Percentiles rank a stretch among this genome's conserved stretches.
Conservation (phyloP, 1,139 yeast species). For the Hemisphaericaspora subhashii region DNA sequence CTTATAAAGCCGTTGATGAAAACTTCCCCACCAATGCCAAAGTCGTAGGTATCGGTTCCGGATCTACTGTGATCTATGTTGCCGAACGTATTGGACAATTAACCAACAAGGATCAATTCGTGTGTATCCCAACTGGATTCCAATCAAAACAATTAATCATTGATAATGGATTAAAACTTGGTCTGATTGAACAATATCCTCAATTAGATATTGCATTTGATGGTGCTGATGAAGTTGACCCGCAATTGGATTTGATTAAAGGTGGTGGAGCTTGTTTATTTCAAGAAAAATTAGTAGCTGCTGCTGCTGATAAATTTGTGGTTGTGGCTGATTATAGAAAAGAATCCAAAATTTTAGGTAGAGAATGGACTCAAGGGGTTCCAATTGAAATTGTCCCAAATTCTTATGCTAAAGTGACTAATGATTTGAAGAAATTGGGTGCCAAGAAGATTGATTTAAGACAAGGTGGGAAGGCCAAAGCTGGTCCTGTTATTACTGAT, state of each 20-base stretch:
- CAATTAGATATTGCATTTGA: constrained; percentile 90
- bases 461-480: constrained; percentile 88
- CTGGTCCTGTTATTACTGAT: constrained; percentile 98
- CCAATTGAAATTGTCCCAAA: constrained; percentile 95
- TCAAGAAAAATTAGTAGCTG: constrained; percentile 94
- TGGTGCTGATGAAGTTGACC: constrained; percentile 97
- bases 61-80: constrained; percentile 93
- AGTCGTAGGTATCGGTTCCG: constrained; percentile 93
- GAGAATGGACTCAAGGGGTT: constrained; percentile 84
- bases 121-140: constrained; percentile 95
- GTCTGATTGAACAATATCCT: constrained; percentile 79
- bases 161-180: constrained; percentile 75
- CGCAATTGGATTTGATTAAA: constrained; percentile 78
- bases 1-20: constrained; percentile 89
- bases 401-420: constrained; percentile 74
- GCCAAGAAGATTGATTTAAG: constrained; percentile 68
- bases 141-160: constrained; percentile 87
- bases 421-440: constrained; percentile 63
- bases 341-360: constrained; percentile 65
- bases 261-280: constrained; percentile 99
- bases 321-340: constrained; percentile 94
- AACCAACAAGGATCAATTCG: constrained; percentile 53
- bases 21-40: constrained; percentile 70
- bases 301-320: constrained; percentile 72
- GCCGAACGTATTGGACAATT: constrained; percentile 90